Evolutionary conservation across 306 rosid species (phyloP).

Genomic region (Glycyrrhiza uralensis): DNA sequence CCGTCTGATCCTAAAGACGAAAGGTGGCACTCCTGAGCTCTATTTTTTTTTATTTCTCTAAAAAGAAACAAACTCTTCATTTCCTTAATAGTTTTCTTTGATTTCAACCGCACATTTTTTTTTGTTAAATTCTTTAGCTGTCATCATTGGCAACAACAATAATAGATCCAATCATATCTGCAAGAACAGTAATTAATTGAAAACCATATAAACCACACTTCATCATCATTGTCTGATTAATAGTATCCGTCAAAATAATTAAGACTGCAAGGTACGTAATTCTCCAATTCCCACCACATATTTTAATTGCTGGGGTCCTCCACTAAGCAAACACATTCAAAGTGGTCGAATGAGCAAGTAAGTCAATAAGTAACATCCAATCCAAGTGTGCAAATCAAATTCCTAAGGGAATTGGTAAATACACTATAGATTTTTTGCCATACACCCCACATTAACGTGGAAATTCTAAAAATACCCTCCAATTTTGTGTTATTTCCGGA

Average conservation of each 20-base stretch:
- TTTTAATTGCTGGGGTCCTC: slow-evolving; percentile 12
- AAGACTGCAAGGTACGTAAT: neutral
- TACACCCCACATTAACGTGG: no score
- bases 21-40: slow-evolving; percentile 14
- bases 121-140: neutral
- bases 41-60: no score
- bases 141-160: slow-evolving; percentile 19
- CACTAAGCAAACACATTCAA: slow-evolving; percentile 5
- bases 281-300: neutral
- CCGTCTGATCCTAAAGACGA: neutral
- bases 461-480: no score
- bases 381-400: neutral
- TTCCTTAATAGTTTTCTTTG: no score
- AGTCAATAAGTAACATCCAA: neutral
- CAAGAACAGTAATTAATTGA: neutral
- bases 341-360: neutral
- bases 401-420: neutral
- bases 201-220: neutral
- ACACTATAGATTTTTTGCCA: no score
- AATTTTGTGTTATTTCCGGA: no score
- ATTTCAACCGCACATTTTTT: neutral
- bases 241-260: neutral
- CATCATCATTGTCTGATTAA: neutral
- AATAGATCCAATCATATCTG: neutral
- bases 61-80: no score